phyloP scores from a whole-genome alignment of 129 eudicot species.

The Mikania micrantha region DNA sequence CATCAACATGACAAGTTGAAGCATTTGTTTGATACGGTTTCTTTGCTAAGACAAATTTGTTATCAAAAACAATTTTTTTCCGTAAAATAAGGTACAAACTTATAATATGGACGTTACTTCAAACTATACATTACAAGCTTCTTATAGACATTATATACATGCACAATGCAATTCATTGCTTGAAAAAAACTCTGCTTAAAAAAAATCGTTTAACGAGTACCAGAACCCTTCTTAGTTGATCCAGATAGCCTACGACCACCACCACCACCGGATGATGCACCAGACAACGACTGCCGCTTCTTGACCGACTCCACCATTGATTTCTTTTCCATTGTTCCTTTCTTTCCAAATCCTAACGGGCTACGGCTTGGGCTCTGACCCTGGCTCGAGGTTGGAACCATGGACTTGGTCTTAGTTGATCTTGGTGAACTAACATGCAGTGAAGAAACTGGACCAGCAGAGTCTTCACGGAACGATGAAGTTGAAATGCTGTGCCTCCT shows the following conservation, averaged over 20 bases:
- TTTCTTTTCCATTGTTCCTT: constrained; percentile 38
- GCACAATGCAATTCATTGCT: not conserved
- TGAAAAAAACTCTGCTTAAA: not conserved
- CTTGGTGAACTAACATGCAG: constrained; percentile 50
- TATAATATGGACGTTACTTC: no score
- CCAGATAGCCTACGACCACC: constrained; percentile 60
- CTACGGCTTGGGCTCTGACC: constrained; percentile 9
- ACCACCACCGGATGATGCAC: constrained; percentile 36
- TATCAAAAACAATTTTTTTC: no score
- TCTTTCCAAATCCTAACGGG: constrained; percentile 49
- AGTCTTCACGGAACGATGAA: constrained; percentile 60
- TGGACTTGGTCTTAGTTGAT: constrained; percentile 56
- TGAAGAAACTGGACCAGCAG: constrained; percentile 1
- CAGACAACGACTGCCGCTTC: constrained; percentile 62
- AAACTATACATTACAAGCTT: not conserved
- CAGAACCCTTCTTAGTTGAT: constrained; percentile 44
- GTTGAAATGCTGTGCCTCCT: constrained; percentile 70
- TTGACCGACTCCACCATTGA: constrained; percentile 36
- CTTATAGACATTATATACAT: not conserved
- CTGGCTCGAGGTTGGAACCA: constrained; percentile 20
- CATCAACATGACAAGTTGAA: no score
- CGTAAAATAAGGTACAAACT: no score
- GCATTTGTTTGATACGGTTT: no score
- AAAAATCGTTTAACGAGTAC: constrained; percentile 15
- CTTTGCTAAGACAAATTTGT: no score